These are phyloP conservation scores for Phanerodontia chrysosporium DNA, from an alignment of 768 basidiomycete species.

Conservation along the genomic window DNA sequence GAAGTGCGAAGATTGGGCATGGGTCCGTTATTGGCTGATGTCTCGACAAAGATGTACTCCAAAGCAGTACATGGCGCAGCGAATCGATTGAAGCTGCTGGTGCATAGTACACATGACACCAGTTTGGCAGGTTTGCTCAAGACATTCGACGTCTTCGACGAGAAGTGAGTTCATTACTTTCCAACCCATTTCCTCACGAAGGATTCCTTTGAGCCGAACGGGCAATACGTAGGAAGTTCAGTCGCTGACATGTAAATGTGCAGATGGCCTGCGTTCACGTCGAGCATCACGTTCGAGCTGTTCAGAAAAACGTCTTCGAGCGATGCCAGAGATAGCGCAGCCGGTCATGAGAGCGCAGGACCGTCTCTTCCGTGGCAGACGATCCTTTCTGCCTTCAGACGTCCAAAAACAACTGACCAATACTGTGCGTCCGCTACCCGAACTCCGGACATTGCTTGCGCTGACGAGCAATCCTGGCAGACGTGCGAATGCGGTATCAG, in stretches of 20 bases:
- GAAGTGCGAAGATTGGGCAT: slow-evolving; percentile 75
- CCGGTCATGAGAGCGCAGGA: slow-evolving; percentile 1
- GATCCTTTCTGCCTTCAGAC: slow-evolving; percentile 36
- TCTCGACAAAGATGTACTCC: slow-evolving; percentile 57
- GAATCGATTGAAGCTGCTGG: slow-evolving; percentile 58
- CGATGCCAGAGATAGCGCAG: slow-evolving; percentile 5
- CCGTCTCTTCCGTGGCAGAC: slow-evolving; percentile 28
- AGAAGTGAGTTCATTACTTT: slow-evolving; percentile 40
- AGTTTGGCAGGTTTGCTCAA: slow-evolving; percentile 58
- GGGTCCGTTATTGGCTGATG: slow-evolving; percentile 67
- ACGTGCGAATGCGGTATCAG: slow-evolving; percentile 73
- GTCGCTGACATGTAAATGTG: neutral
- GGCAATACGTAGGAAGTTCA: neutral
- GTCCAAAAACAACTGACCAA: slow-evolving; percentile 27
- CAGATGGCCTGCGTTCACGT: slow-evolving; percentile 76
- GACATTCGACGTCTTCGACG: slow-evolving; percentile 71
- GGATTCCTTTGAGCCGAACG: neutral
- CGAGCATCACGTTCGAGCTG: slow-evolving; percentile 70
- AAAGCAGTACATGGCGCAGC: slow-evolving; percentile 43
- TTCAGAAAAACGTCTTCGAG: slow-evolving; percentile 33
- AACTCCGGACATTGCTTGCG: neutral
- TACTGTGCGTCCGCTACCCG: slow-evolving; percentile 36
- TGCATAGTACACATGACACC: slow-evolving; percentile 73
- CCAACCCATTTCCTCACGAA: neutral
- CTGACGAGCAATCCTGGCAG: slow-evolving; percentile 10